Evolutionary conservation across 148 eudicot genomes (phyloP).

Genomic region (Rheum nobile): DNA sequence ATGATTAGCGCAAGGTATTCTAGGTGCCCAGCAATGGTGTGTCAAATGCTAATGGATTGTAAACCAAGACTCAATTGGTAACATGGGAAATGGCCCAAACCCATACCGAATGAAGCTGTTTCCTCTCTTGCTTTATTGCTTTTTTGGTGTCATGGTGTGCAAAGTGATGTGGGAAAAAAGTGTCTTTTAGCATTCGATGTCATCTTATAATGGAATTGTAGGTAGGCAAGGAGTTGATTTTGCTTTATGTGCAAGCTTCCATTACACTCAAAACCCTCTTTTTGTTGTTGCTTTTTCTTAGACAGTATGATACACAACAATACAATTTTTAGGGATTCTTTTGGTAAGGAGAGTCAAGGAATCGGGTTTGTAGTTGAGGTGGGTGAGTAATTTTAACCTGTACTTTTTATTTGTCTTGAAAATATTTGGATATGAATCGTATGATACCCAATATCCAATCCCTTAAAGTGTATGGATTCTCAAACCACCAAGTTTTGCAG

Average conservation of each 20-base stretch:
- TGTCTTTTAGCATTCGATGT: not conserved
- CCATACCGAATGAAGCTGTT: not conserved
- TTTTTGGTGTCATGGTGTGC: not conserved
- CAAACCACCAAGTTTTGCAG: too few species aligned
- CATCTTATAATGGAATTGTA: not conserved
- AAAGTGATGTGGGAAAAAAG: not conserved
- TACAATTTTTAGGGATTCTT: not conserved
- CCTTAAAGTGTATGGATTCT: too few species aligned
- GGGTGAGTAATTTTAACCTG: too few species aligned
- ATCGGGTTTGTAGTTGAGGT: too few species aligned
- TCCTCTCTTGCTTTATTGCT: not conserved
- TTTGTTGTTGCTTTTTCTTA: not conserved
- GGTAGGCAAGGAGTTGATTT: not conserved
- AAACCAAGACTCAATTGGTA: not conserved
- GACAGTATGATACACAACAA: not conserved
- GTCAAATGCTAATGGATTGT: not conserved
- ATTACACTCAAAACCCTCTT: constrained; percentile 14
- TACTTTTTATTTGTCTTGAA: too few species aligned
- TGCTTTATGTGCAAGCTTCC: not conserved
- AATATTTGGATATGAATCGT: too few species aligned
- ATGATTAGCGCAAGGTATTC: not conserved
- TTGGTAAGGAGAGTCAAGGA: not conserved
- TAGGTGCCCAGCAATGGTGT: too few species aligned
- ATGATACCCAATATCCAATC: too few species aligned
- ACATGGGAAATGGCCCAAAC: not conserved